phyloP scores from a whole-genome alignment of 371 early-diverging fungal species.

The Rhizomucor miehei region DNA sequence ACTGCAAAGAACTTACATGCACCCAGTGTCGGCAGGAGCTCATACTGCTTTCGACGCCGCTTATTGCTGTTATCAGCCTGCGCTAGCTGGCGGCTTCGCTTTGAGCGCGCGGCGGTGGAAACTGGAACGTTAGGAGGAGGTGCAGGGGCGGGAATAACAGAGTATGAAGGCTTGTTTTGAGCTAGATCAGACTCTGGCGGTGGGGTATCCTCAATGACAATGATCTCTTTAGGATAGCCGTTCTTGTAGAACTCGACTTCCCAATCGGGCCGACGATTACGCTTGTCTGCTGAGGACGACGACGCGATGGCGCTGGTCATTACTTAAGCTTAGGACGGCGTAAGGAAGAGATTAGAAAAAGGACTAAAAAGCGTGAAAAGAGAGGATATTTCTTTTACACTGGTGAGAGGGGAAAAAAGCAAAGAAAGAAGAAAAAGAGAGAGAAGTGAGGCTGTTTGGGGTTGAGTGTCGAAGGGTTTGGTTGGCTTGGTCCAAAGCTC shows the following conservation, averaged over 20 bases:
- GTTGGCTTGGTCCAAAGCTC: too few species aligned
- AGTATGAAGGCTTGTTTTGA: conserved; percentile 2
- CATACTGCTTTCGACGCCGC: background rate
- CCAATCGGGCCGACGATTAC: conserved; percentile 47
- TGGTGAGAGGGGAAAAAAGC: too few species aligned
- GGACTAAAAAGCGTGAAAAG: too few species aligned
- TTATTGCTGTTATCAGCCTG: background rate
- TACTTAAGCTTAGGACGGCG: too few species aligned
- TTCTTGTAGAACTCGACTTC: conserved; percentile 56
- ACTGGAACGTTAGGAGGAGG: conserved; percentile 2
- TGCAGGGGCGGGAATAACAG: conserved; percentile 14
- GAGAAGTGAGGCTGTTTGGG: too few species aligned
- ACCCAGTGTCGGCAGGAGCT: background rate
- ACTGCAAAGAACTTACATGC: too few species aligned
- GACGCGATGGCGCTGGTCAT: too few species aligned
- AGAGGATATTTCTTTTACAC: too few species aligned
- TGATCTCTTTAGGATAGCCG: conserved; percentile 60
- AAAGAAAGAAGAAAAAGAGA: too few species aligned
- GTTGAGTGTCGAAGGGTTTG: too few species aligned
- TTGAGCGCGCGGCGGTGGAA: background rate
- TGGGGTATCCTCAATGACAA: conserved; percentile 61
- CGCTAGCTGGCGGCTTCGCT: background rate
- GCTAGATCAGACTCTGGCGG: conserved; percentile 35
- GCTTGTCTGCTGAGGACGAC: conserved; percentile 2
- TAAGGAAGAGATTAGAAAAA: too few species aligned